phyloP scores from a whole-genome alignment of 495 filamentous ascomycete genomes.

The Hyaloscypha hepaticicola region DNA sequence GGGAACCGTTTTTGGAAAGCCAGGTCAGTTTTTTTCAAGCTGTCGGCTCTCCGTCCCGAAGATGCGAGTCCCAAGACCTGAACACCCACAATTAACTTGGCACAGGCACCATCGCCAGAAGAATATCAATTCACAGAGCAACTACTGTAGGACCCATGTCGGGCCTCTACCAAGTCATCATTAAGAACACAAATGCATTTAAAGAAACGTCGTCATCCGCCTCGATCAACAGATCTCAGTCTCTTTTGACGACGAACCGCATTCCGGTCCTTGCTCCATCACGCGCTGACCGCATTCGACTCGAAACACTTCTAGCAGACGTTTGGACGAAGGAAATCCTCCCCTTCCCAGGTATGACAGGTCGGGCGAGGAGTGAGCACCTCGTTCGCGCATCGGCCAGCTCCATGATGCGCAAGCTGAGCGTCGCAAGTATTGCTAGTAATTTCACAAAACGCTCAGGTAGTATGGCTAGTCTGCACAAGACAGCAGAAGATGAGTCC shows the following conservation, averaged over 20 bases:
- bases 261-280: slow-evolving; percentile 65
- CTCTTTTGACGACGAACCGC: slow-evolving; percentile 62
- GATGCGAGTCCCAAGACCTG: slow-evolving; percentile 1
- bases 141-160: slow-evolving; percentile 63
- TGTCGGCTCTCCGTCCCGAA: background rate
- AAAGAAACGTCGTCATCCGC: slow-evolving; percentile 51
- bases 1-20: slow-evolving; percentile 68
- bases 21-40: slow-evolving; percentile 38
- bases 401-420: slow-evolving; percentile 81
- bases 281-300: slow-evolving; percentile 69
- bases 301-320: slow-evolving; percentile 72
- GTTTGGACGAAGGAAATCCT: slow-evolving; percentile 84
- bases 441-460: slow-evolving; percentile 62
- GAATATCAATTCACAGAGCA: slow-evolving; percentile 78
- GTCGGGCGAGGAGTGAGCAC: slow-evolving; percentile 59
- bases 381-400: slow-evolving; percentile 67
- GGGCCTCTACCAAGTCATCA: slow-evolving; percentile 71
- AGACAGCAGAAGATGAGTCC: slow-evolving; percentile 17
- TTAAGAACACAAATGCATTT: slow-evolving; percentile 80
- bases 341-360: slow-evolving; percentile 82
- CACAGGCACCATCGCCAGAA: slow-evolving; percentile 64
- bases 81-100: slow-evolving; percentile 13
- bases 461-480: slow-evolving; percentile 44
- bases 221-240: slow-evolving; percentile 67
- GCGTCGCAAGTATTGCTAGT: slow-evolving; percentile 65